A percentile compares a stretch with the other conserved stretches of the same genome.
These are phyloP conservation scores for Plasmodium fragile DNA, from an alignment of 169 alveolate genomes.

Conservation along the genomic window DNA sequence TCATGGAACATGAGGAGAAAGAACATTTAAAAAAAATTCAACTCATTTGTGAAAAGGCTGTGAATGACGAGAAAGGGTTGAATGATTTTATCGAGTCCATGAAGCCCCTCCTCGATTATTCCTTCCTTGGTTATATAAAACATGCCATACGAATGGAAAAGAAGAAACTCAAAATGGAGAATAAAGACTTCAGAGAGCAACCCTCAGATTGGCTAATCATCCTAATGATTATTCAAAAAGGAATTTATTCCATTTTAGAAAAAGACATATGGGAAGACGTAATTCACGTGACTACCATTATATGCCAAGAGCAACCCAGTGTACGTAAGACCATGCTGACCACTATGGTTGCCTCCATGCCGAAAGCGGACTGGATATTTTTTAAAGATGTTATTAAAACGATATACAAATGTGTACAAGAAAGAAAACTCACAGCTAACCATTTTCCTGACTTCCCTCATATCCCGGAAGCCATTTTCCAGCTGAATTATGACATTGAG, in stretches of 20 bases:
- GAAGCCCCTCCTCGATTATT: slow-evolving; percentile 79
- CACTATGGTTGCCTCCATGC: slow-evolving; percentile 78
- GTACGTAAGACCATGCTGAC: slow-evolving; percentile 77
- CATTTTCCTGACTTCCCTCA: slow-evolving; percentile 79
- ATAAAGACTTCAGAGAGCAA: slow-evolving; percentile 62
- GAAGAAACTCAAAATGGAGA: slow-evolving; percentile 52
- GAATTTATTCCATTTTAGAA: slow-evolving; percentile 77
- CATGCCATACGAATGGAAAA: slow-evolving; percentile 79
- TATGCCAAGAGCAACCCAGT: slow-evolving; percentile 79
- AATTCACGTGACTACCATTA: slow-evolving; percentile 50
- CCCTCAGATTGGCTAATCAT: slow-evolving; percentile 82
- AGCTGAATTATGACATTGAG: slow-evolving; percentile 78
- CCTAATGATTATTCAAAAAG: slow-evolving; percentile 78
- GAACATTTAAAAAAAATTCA: slow-evolving; percentile 79
- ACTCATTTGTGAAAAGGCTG: slow-evolving; percentile 79
- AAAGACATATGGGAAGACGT: slow-evolving; percentile 82
- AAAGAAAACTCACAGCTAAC: slow-evolving; percentile 58
- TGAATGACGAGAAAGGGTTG: slow-evolving; percentile 76
- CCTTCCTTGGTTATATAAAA: slow-evolving; percentile 79
- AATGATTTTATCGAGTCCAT: slow-evolving; percentile 77
- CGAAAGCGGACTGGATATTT: slow-evolving; percentile 82
- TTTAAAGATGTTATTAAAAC: slow-evolving; percentile 79
- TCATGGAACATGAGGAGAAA: slow-evolving; percentile 75
- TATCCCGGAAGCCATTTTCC: slow-evolving; percentile 79
- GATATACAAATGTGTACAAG: slow-evolving; percentile 58